phyloP scores from a whole-genome alignment of 2,329 filamentous ascomycete genomes.

The Botrytis sinoallii region DNA sequence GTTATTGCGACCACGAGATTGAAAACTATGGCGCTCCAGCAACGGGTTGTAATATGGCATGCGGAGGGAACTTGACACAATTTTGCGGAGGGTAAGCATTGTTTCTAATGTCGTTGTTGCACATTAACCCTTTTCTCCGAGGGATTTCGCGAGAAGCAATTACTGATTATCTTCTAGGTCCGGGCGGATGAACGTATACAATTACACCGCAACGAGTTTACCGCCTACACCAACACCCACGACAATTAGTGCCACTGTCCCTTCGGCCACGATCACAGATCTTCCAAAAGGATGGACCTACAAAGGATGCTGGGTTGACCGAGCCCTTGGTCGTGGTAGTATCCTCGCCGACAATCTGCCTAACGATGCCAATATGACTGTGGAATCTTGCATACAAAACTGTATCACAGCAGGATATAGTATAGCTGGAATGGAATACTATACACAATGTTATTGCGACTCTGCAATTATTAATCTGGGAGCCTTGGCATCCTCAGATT shows the following conservation, averaged over 20 bases:
- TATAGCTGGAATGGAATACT: constrained; percentile 39
- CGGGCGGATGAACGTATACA: constrained; percentile 30
- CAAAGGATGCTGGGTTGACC: constrained; percentile 31
- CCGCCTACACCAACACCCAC: constrained; percentile 17
- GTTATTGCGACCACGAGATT: constrained; percentile 29
- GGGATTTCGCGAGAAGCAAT: neutral
- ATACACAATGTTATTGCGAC: constrained; percentile 35
- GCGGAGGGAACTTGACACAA: constrained; percentile 33
- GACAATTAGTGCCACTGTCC: neutral
- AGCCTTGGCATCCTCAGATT: constrained; percentile 35
- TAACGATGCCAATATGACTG: constrained; percentile 23
- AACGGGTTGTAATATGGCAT: constrained; percentile 29
- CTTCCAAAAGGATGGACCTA: constrained; percentile 30
- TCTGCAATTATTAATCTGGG: constrained; percentile 30
- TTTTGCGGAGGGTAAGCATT: constrained; percentile 35
- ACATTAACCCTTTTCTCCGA: constrained; percentile 1
- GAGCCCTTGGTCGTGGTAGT: constrained; percentile 23
- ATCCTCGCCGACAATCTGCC: constrained; percentile 24
- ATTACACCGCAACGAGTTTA: constrained; percentile 21
- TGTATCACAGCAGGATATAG: constrained; percentile 31
- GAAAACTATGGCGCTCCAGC: constrained; percentile 16
- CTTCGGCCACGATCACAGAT: constrained; percentile 22
- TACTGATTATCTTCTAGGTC: neutral
- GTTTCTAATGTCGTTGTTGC: neutral
- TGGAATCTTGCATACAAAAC: constrained; percentile 36